A percentile compares a stretch with the other conserved stretches of the same genome.
Conservation (phyloP, 2,329 filamentous ascomycete genomes). For the Microsporum canis region DNA sequence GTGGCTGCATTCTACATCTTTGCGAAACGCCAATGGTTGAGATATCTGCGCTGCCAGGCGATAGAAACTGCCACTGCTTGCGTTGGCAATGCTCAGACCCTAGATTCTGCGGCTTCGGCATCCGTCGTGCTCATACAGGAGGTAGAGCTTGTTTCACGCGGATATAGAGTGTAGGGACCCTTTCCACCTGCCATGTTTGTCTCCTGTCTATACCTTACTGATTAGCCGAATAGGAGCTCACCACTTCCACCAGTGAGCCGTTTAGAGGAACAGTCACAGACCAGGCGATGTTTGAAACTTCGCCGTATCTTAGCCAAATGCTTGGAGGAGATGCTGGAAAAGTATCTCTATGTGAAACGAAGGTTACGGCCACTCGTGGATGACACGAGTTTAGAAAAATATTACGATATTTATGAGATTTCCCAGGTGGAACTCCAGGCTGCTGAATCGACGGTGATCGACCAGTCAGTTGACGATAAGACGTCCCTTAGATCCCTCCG, state of each 20-base stretch:
- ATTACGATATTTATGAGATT: constrained; percentile 81
- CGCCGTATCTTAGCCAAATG: constrained; percentile 62
- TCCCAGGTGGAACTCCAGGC: constrained; percentile 61
- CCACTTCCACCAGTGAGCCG: constrained; percentile 86
- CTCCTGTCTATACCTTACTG: constrained; percentile 1
- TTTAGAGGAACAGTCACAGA: constrained; percentile 71
- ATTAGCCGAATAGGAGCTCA: constrained; percentile 51
- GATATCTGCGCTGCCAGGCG: constrained; percentile 63
- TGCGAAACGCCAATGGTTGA: constrained; percentile 68
- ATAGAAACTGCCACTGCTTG: constrained; percentile 58
- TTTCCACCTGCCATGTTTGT: not conserved
- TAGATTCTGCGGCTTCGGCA: constrained; percentile 65
- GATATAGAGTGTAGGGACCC: constrained; percentile 62
- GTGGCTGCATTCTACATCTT: constrained; percentile 57
- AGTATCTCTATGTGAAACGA: constrained; percentile 59
- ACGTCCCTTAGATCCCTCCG: constrained; percentile 73
- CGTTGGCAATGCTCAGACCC: constrained; percentile 63
- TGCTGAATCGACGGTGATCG: constrained; percentile 52
- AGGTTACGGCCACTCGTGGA: constrained; percentile 63
- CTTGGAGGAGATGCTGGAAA: constrained; percentile 58
- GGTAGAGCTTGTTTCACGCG: constrained; percentile 86
- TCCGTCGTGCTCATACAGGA: constrained; percentile 78
- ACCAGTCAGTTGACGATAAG: constrained; percentile 59
- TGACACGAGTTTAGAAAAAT: constrained; percentile 74
- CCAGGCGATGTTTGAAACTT: constrained; percentile 65